phyloP scores from a whole-genome alignment of 768 basidiomycete genomes.

The Suillus subluteus region DNA sequence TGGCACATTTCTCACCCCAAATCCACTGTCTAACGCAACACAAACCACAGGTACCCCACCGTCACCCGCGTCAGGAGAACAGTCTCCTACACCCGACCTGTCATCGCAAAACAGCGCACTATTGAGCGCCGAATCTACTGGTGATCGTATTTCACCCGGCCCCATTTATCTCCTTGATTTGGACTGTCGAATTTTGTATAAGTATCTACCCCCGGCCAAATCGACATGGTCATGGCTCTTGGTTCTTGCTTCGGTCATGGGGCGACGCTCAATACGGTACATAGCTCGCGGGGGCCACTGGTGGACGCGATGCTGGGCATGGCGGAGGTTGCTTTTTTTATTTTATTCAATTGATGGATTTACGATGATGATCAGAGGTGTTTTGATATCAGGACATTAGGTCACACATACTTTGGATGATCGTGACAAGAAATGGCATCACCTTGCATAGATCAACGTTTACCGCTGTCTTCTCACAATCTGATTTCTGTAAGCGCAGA shows the following conservation, averaged over 20 bases:
- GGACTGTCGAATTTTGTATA: conserved; percentile 36
- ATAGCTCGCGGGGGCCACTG: conserved; percentile 19
- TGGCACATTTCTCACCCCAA: background rate
- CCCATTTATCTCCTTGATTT: conserved; percentile 14
- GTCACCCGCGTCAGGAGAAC: conserved; percentile 80
- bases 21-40: conserved; percentile 12
- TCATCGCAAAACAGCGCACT: conserved; percentile 53
- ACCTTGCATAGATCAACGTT: background rate
- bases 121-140: conserved; percentile 79
- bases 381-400: conserved; percentile 23
- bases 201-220: conserved; percentile 31
- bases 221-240: conserved; percentile 41
- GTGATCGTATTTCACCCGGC: conserved; percentile 42
- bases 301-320: conserved; percentile 27
- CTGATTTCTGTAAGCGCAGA: background rate
- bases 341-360: conserved; percentile 10
- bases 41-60: conserved; percentile 61
- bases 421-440: conserved; percentile 17
- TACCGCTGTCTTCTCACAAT: conserved; percentile 4
- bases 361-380: conserved; percentile 20
- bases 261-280: conserved; percentile 24
- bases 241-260: conserved; percentile 50
- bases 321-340: conserved; percentile 8
- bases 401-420: conserved; percentile 14
- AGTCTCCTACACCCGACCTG: conserved; percentile 59